Conservation (phyloP, 345 rosid genomes). For the Rhodamnia argentea region DNA sequence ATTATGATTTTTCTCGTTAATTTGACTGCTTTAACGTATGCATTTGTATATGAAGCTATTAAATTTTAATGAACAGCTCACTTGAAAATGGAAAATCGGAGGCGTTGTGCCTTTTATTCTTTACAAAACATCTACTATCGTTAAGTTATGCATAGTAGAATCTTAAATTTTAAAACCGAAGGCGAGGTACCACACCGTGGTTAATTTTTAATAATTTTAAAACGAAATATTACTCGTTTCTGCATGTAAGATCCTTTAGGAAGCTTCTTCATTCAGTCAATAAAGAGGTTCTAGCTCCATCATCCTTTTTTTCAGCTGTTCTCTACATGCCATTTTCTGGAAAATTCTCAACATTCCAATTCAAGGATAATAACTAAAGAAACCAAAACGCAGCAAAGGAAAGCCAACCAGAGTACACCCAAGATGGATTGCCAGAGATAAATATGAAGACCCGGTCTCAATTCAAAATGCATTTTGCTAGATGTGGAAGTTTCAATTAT, state of each 20-base stretch:
- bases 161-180: not conserved
- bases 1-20: too few species aligned
- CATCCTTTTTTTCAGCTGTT: not conserved
- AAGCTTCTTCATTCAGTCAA: not conserved
- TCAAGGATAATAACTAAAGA: not conserved
- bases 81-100: not conserved
- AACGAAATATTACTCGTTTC: too few species aligned
- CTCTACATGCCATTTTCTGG: not conserved
- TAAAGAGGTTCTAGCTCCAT: not conserved
- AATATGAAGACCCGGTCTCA: not conserved
- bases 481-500: not conserved
- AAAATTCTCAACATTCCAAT: not conserved
- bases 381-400: not conserved
- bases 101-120: not conserved
- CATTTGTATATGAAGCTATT: too few species aligned
- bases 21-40: not conserved
- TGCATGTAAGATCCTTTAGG: not conserved
- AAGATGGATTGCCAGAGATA: not conserved
- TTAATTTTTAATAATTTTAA: not conserved
- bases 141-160: not conserved
- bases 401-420: not conserved
- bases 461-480: not conserved
- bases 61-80: too few species aligned
- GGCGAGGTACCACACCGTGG: too few species aligned
- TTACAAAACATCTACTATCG: not conserved